Conservation (phyloP, 2,329 filamentous ascomycete genomes). For the Pseudogymnoascus sp. region DNA sequence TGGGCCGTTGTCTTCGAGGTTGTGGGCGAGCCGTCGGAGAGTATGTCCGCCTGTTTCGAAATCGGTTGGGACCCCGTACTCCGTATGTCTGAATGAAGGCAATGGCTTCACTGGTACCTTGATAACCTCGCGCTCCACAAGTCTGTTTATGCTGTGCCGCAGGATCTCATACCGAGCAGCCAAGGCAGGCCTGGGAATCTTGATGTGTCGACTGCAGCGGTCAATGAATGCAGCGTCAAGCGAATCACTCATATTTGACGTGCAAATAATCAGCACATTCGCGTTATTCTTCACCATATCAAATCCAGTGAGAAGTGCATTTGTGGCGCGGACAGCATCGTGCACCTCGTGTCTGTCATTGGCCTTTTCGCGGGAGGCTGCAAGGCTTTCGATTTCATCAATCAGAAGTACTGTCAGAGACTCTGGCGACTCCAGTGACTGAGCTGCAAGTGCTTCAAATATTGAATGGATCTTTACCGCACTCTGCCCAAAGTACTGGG, state of each 20-base stretch:
- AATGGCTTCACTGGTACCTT: neutral
- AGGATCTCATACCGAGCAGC: slow-evolving; percentile 27
- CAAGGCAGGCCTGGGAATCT: slow-evolving; percentile 19
- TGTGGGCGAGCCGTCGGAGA: neutral
- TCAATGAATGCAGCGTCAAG: slow-evolving; percentile 28
- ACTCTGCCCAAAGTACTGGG: slow-evolving; percentile 42
- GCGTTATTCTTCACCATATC: slow-evolving; percentile 20
- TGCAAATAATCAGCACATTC: slow-evolving; percentile 27
- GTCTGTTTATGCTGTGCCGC: slow-evolving; percentile 18
- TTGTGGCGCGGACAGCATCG: slow-evolving; percentile 28
- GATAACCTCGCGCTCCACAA: slow-evolving; percentile 14
- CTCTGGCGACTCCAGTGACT: slow-evolving; percentile 21
- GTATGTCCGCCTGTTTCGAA: neutral
- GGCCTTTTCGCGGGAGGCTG: slow-evolving; percentile 22
- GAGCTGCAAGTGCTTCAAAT: slow-evolving; percentile 33
- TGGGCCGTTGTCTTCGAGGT: neutral
- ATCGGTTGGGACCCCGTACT: neutral
- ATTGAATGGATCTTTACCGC: slow-evolving; percentile 36
- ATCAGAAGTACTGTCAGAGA: slow-evolving; percentile 27
- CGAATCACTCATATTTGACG: slow-evolving; percentile 25
- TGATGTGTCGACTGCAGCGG: slow-evolving; percentile 21
- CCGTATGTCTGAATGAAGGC: neutral
- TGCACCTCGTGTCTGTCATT: slow-evolving; percentile 22
- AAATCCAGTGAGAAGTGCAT: slow-evolving; percentile 28
- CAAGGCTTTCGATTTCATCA: slow-evolving; percentile 30